Evolutionary conservation across 176 grass and related monocot species (phyloP).

Genomic region (Oryza glaberrima): DNA sequence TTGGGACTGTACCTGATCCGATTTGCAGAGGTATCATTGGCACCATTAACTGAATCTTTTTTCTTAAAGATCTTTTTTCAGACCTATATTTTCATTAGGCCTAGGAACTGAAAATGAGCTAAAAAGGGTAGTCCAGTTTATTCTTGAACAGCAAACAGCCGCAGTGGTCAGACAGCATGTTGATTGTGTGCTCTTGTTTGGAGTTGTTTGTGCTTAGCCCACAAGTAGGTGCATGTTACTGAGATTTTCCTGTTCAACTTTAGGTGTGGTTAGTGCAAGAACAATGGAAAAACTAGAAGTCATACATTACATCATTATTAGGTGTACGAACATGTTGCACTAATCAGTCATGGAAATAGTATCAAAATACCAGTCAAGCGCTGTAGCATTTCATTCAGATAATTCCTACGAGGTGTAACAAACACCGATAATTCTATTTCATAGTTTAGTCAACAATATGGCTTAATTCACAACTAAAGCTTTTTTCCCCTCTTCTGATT

Average conservation of each 20-base stretch:
- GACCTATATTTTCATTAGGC: neutral
- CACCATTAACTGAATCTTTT: conserved; percentile 14
- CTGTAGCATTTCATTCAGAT: neutral
- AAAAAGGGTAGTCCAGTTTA: neutral
- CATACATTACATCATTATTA: neutral
- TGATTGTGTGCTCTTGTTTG: neutral
- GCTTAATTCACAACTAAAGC: neutral
- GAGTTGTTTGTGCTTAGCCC: neutral
- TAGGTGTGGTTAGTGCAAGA: neutral
- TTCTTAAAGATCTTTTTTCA: neutral
- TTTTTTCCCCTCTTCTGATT: conserved; percentile 2
- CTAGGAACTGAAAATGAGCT: neutral
- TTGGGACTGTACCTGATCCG: conserved; percentile 87
- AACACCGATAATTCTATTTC: neutral
- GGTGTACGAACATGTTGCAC: neutral
- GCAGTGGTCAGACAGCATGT: neutral
- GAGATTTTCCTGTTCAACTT: neutral
- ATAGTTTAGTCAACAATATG: neutral
- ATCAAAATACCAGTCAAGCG: neutral
- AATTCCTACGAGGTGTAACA: neutral
- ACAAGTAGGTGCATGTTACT: neutral
- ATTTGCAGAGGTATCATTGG: conserved; percentile 74
- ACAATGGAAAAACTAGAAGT: neutral
- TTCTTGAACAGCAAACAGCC: neutral
- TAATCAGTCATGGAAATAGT: neutral